Evolutionary conservation across 78 protist genomes (phyloP).

Genomic region (Chrysochromulina parva): DNA sequence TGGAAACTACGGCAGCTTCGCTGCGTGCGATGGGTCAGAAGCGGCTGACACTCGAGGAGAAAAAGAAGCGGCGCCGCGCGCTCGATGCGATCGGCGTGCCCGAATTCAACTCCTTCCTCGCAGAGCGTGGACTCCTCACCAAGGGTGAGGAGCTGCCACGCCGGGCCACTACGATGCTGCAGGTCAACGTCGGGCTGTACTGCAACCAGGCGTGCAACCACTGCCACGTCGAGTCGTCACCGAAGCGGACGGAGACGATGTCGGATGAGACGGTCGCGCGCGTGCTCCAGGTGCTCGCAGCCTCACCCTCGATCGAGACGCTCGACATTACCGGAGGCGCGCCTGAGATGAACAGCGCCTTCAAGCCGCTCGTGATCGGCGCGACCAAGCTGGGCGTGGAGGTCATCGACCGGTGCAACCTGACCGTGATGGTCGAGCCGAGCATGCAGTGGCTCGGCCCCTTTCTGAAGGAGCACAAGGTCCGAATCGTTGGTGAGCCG

Average conservation of each 20-base stretch:
- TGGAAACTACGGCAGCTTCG: neutral
- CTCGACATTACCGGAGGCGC: conserved; percentile 56
- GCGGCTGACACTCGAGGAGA: conserved; percentile 19
- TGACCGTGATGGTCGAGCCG: conserved; percentile 34
- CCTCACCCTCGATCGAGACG: neutral
- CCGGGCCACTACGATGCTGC: neutral
- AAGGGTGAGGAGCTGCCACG: neutral
- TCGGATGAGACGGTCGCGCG: neutral
- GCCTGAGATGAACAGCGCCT: conserved; percentile 42
- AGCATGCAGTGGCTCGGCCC: conserved; percentile 28
- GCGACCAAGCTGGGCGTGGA: conserved; percentile 1
- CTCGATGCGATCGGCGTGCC: conserved; percentile 40
- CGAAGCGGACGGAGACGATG: conserved; percentile 45
- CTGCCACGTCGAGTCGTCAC: conserved; percentile 58
- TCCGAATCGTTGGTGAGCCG: neutral
- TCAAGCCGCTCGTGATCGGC: conserved; percentile 1
- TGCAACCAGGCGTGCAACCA: conserved; percentile 60
- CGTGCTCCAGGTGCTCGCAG: conserved; percentile 17
- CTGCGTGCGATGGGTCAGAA: neutral
- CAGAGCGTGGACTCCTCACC: neutral
- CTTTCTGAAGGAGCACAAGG: conserved; percentile 33
- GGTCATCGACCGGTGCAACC: conserved; percentile 53
- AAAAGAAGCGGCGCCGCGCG: conserved; percentile 30
- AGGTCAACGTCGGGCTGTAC: conserved; percentile 53
- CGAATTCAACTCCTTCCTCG: neutral